These are phyloP conservation scores for Triangularia verruculosa DNA, from an alignment of 2,329 filamentous ascomycete species.

Conservation along the genomic window DNA sequence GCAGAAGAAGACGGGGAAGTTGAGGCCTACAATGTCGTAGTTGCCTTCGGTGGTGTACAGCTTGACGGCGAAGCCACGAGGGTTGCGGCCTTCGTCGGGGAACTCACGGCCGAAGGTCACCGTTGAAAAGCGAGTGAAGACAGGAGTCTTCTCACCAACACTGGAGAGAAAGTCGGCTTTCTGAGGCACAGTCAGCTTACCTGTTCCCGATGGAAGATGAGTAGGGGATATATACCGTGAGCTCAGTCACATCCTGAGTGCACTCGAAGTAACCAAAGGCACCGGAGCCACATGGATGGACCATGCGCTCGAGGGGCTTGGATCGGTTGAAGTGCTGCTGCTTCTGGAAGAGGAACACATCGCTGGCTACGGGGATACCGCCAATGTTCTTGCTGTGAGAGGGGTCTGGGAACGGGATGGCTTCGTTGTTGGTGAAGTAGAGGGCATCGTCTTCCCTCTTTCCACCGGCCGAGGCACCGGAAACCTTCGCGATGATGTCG, in stretches of 20 bases:
- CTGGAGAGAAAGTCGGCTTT: constrained; percentile 40
- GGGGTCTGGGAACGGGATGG: constrained; percentile 48
- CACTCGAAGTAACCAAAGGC: constrained; percentile 57
- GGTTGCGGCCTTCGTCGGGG: constrained; percentile 76
- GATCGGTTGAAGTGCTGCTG: constrained; percentile 55
- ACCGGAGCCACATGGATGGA: constrained; percentile 31
- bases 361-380: constrained; percentile 49
- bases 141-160: constrained; percentile 47
- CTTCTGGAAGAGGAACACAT: constrained; percentile 52
- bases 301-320: constrained; percentile 46
- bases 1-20: constrained; percentile 73
- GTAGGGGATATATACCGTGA: constrained; percentile 40
- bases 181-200: not conserved
- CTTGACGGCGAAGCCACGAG: constrained; percentile 74
- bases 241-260: constrained; percentile 58
- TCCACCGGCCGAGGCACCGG: constrained; percentile 43
- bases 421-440: constrained; percentile 55
- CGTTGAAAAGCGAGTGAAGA: constrained; percentile 74
- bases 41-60: constrained; percentile 76
- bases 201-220: not conserved
- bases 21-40: constrained; percentile 70
- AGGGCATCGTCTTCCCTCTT: constrained; percentile 47
- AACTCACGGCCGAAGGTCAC: constrained; percentile 72
- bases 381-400: constrained; percentile 51
- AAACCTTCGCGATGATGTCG: constrained; percentile 49